Evolutionary conservation across 352 stramenopile genomes (phyloP).

Genomic region (Achlya hypogyna): DNA sequence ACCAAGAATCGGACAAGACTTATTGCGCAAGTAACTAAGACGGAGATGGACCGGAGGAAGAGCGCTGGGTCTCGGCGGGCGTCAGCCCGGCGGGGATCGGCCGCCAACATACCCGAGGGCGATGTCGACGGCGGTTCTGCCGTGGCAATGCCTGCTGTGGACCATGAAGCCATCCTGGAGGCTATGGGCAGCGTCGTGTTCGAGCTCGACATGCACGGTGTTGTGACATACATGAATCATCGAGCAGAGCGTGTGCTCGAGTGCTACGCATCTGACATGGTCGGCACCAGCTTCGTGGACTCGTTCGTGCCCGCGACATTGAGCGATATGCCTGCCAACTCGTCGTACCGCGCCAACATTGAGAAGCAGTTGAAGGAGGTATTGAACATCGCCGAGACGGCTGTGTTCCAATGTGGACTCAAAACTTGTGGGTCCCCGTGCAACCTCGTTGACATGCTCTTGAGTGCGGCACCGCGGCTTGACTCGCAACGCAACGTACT

Average conservation of each 20-base stretch:
- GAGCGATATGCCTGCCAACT: neutral
- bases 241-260: conserved; percentile 2
- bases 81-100: neutral
- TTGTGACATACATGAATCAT: conserved; percentile 15
- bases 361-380: conserved; percentile 11
- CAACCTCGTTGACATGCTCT: conserved; percentile 71
- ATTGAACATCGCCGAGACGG: conserved; percentile 28
- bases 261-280: neutral
- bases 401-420: conserved; percentile 62
- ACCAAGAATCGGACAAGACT: neutral
- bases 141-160: neutral
- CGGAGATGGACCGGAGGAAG: neutral
- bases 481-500: conserved; percentile 52
- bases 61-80: neutral
- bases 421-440: conserved; percentile 47
- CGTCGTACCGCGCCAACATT: neutral
- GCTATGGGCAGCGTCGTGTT: conserved; percentile 16
- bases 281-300: neutral
- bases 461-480: conserved; percentile 65
- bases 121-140: no score
- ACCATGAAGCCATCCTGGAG: conserved; percentile 16
- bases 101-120: no score
- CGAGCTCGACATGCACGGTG: neutral
- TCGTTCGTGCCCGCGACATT: neutral
- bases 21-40: neutral